phyloP scores from a whole-genome alignment of 352 stramenopile genomes.

The Hyphochytrium catenoides region DNA sequence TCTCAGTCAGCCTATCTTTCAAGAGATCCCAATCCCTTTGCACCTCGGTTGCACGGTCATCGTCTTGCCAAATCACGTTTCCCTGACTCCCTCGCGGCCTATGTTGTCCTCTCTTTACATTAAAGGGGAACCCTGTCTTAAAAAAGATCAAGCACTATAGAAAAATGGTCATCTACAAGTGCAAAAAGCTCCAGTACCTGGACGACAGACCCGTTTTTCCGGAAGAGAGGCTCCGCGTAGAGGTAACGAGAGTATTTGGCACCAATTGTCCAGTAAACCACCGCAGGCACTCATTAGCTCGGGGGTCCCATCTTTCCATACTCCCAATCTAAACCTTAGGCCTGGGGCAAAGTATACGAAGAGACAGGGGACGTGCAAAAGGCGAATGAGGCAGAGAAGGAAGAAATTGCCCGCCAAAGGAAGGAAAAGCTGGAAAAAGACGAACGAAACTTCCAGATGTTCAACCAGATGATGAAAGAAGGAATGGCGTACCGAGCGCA shows the following conservation, averaged over 20 bases:
- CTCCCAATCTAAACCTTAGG: slow-evolving; percentile 10
- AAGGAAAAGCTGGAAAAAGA: slow-evolving; percentile 61
- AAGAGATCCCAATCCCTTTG: too few relatives aligned
- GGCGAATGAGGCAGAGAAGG: slow-evolving; percentile 47
- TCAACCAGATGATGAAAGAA: slow-evolving; percentile 61
- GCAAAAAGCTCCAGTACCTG: slow-evolving; percentile 43
- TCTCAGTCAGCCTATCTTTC: too few relatives aligned
- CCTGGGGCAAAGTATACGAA: slow-evolving; percentile 33
- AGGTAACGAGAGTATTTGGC: slow-evolving; percentile 23
- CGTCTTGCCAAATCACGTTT: too few relatives aligned
- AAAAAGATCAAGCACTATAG: slow-evolving; percentile 63
- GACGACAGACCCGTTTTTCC: slow-evolving; percentile 57
- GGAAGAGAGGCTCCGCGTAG: slow-evolving; percentile 52
- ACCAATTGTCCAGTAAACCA: slow-evolving; percentile 2
- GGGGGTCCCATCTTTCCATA: background rate
- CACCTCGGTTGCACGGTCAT: too few relatives aligned
- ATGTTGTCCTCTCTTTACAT: too few relatives aligned
- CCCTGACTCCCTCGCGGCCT: too few relatives aligned
- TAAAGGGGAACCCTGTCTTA: slow-evolving; percentile 40
- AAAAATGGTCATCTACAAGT: slow-evolving; percentile 45
- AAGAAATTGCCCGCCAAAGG: slow-evolving; percentile 49
- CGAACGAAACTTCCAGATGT: slow-evolving; percentile 52
- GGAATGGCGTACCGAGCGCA: slow-evolving; percentile 20
- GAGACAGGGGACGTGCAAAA: slow-evolving; percentile 43
- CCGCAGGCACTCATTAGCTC: background rate